phyloP scores from a whole-genome alignment of 2,329 filamentous ascomycete genomes.

The Geosmithia putterillii region DNA sequence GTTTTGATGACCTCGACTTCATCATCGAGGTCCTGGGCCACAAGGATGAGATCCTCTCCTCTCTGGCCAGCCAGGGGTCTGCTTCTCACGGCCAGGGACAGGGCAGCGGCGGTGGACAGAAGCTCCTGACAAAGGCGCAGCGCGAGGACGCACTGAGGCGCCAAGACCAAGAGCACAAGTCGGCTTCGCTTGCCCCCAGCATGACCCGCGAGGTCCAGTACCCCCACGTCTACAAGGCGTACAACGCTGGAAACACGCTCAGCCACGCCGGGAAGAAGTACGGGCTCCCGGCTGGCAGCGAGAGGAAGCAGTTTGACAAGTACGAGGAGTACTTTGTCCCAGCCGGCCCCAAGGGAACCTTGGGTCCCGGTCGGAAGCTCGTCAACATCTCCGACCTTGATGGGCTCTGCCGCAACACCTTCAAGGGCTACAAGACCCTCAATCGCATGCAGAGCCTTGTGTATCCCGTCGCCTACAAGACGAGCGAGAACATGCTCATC shows the following conservation, averaged over 20 bases:
- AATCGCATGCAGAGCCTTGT: conserved; percentile 98
- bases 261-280: conserved; percentile 74
- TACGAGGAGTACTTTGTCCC: conserved; percentile 89
- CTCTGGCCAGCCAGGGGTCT: conserved; percentile 20
- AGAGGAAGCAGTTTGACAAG: conserved; percentile 56
- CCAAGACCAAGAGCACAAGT: conserved; percentile 76
- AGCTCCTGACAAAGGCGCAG: conserved; percentile 63
- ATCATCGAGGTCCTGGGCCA: conserved; percentile 82
- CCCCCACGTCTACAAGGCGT: conserved; percentile 82
- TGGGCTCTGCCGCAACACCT: conserved; percentile 79
- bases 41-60: conserved; percentile 52
- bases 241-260: conserved; percentile 76
- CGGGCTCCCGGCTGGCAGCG: conserved; percentile 63
- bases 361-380: conserved; percentile 62
- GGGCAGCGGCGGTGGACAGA: conserved; percentile 8
- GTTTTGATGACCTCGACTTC: conserved; percentile 87
- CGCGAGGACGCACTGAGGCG: conserved; percentile 65
- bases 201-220: conserved; percentile 65
- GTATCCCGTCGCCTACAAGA: conserved; percentile 89
- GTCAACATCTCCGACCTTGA: conserved; percentile 75
- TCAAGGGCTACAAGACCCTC: conserved; percentile 82
- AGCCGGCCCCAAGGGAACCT: conserved; percentile 62
- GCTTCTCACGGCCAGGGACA: too few species aligned
- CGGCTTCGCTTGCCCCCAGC: conserved; percentile 55
- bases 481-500: conserved; percentile 96